Percentiles rank a stretch among this genome's conserved stretches.
These are phyloP conservation scores for Stropharia rugosoannulata DNA, from an alignment of 768 basidiomycete species.

Conservation along the genomic window DNA sequence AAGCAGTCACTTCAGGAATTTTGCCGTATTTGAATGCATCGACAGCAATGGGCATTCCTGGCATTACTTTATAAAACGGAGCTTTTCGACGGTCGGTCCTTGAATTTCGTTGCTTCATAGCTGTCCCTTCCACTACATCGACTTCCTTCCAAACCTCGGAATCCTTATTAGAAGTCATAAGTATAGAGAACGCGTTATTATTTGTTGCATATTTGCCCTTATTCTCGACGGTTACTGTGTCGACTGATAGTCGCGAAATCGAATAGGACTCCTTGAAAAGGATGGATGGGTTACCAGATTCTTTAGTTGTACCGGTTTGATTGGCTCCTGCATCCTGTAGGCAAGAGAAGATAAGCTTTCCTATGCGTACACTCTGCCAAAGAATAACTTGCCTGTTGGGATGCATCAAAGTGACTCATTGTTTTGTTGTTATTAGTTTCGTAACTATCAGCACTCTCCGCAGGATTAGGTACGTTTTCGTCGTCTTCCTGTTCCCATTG, in stretches of 20 bases:
- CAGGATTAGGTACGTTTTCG: slow-evolving; percentile 28
- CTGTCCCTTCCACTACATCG: slow-evolving; percentile 46
- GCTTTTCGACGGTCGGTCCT: slow-evolving; percentile 66
- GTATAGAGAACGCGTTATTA: slow-evolving; percentile 64
- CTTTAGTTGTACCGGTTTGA: too few species aligned
- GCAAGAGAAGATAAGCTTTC: not conserved
- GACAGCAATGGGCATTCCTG: slow-evolving; percentile 97
- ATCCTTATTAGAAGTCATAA: slow-evolving; percentile 89
- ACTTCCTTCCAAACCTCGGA: slow-evolving; percentile 86
- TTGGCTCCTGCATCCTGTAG: not conserved
- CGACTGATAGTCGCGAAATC: not conserved
- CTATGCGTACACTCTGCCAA: not conserved
- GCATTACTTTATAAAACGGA: slow-evolving; percentile 94
- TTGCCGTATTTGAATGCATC: slow-evolving; percentile 95
- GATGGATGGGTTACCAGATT: not conserved
- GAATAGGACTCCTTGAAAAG: not conserved
- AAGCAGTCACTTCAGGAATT: slow-evolving; percentile 87
- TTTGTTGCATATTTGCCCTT: slow-evolving; percentile 13
- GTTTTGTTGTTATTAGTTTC: too few species aligned
- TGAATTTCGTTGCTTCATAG: slow-evolving; percentile 42
- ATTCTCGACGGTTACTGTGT: slow-evolving; percentile 3
- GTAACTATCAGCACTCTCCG: not conserved
- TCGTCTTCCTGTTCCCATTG: slow-evolving; percentile 80
- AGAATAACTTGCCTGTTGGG: too few species aligned
- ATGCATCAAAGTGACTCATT: too few species aligned